Evolutionary conservation across 176 grass and related monocot genomes (phyloP).

Genomic region (Stipa capillata): DNA sequence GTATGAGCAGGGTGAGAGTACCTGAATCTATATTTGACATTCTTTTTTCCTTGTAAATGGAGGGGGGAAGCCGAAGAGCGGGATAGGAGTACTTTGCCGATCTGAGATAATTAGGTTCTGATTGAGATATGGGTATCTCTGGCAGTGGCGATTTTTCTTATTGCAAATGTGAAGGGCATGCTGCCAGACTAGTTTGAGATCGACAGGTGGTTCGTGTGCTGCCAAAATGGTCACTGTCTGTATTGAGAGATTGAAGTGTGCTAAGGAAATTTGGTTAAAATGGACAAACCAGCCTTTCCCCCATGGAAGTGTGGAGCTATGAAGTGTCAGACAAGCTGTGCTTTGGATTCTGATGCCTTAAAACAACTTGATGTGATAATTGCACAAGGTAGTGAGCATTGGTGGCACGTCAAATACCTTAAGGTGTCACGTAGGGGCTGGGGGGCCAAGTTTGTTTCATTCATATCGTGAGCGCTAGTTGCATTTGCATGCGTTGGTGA

Average conservation of each 20-base stretch:
- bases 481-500: not conserved
- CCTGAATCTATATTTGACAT: not conserved
- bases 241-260: not conserved
- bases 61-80: not conserved
- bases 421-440: not conserved
- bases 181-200: not conserved
- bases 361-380: not conserved
- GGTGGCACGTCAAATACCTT: conserved; percentile 4
- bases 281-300: not conserved
- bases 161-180: not conserved
- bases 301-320: not conserved
- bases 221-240: conserved; percentile 2
- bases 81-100: no score
- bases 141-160: not conserved
- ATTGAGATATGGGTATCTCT: not conserved
- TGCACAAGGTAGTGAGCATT: not conserved
- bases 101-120: not conserved
- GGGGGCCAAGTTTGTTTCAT: not conserved
- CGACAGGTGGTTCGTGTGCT: not conserved
- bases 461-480: not conserved
- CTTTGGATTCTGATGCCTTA: not conserved
- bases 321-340: not conserved
- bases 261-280: not conserved
- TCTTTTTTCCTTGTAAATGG: not conserved
- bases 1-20: not conserved